Evolutionary conservation across 768 basidiomycete species (phyloP).

Genomic region (Cyathus striatus): DNA sequence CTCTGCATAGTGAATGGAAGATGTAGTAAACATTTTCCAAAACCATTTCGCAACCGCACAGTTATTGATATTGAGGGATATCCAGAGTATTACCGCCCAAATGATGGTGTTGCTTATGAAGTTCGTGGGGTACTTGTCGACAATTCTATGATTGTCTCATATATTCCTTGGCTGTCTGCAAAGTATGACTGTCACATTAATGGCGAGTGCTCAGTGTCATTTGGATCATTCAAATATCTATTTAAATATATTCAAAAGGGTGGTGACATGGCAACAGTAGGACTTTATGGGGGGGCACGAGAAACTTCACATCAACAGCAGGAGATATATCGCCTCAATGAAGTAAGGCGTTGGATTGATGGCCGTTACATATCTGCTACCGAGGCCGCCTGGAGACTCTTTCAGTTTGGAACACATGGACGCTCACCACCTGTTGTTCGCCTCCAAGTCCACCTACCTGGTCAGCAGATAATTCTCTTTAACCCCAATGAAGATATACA

Average conservation of each 20-base stretch:
- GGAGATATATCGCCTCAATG: constrained; percentile 18
- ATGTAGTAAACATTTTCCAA: constrained; percentile 43
- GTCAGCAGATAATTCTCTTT: constrained; percentile 22
- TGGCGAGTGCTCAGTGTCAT: constrained; percentile 30
- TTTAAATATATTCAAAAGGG: constrained; percentile 43
- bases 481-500: constrained; percentile 13
- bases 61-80: constrained; percentile 32
- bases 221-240: constrained; percentile 35
- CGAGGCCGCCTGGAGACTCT: constrained; percentile 26
- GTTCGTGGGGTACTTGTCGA: constrained; percentile 14
- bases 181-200: constrained; percentile 42
- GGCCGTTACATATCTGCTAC: constrained; percentile 20
- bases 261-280: constrained; percentile 9
- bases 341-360: constrained; percentile 17
- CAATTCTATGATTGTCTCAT: constrained; percentile 37
- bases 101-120: constrained; percentile 25
- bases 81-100: constrained; percentile 25
- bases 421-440: constrained; percentile 24
- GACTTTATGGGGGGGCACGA: too few relatives aligned
- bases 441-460: constrained; percentile 29
- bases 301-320: too few relatives aligned
- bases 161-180: constrained; percentile 24
- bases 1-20: constrained; percentile 35
- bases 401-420: constrained; percentile 23
- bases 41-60: constrained; percentile 27